Evolutionary conservation across 108 stramenopile species (phyloP).

Genomic region (Cyclotella choctawhatcheeana): DNA sequence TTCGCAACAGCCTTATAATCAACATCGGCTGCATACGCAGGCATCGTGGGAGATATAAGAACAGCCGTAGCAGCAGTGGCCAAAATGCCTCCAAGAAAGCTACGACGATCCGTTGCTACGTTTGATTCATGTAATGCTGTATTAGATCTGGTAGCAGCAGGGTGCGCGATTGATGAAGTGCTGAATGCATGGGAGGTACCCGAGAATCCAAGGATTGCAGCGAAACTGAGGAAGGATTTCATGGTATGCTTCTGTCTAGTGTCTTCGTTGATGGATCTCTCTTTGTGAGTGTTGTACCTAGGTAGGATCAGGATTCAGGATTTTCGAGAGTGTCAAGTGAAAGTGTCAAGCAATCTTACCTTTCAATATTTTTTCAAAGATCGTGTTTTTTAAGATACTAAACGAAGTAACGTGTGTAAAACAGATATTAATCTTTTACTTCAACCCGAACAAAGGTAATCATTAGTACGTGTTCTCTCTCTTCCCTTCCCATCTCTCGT

Average conservation of each 20-base stretch:
- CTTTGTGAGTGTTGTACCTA: not conserved
- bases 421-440: too few species aligned
- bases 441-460: too few species aligned
- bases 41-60: not conserved
- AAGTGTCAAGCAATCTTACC: not conserved
- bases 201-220: not conserved
- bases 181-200: not conserved
- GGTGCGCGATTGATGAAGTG: not conserved
- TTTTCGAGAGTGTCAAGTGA: too few species aligned
- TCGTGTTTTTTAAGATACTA: too few species aligned
- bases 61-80: not conserved
- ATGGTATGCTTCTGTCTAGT: not conserved
- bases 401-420: too few species aligned
- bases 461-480: too few species aligned
- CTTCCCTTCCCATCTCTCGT: not conserved
- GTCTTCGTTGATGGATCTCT: not conserved
- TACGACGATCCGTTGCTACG: not conserved
- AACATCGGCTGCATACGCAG: not conserved
- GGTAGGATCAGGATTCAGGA: not conserved
- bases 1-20: conserved; percentile 47
- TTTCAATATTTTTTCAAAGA: too few species aligned
- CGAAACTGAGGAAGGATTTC: not conserved
- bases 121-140: not conserved
- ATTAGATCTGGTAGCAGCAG: not conserved
- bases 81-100: not conserved